Evolutionary conservation across 2,329 filamentous ascomycete species (phyloP), one percentile per base, ranked within the genome.

Genomic region (Alternaria sp.): DNA sequence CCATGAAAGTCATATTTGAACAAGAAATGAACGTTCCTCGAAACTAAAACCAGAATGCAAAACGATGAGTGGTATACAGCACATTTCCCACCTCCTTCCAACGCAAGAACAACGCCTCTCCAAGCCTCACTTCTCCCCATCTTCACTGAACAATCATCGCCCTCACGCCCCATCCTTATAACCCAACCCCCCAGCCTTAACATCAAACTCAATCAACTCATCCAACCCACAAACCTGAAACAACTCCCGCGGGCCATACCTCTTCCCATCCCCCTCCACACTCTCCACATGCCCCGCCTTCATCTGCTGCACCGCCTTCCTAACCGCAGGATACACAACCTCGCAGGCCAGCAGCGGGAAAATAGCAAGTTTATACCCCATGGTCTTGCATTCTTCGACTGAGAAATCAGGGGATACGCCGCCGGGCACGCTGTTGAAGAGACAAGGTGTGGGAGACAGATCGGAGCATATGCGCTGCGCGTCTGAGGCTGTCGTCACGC

Each of bases 341-440:
- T 77, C 75, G 5, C 77, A 67, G 1, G 67, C 72, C 51, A 77
- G 25, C 7, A 63, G 66, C 5, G 86, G 86, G 70, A 86, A 87
- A 59, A 90, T 89, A 50, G 88, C 85, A 60, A 90, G 81, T 62
- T 83, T 82, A 75, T 86, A 90, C 0, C 88, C 88, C 69, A 88
- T 81, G 44, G 84, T 79, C 63, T 81, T 81, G 8, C 87, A 87
- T 67, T 89, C 84, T 0, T 83, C 75, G 3, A 83, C 83, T 1
- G 82, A 83, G 55, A 86, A 84, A 25, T 84, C 80, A 0, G 88
- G 88, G 23, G 85, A 87, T 23, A 84, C 82, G 2, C 87, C 87
- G 25, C 84, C 83, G 62, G 85, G 83, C 0, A 90, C 87, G 66
- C 85, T 86, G 70, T 90, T 89, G 55, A 88, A 81, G 25, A 89